Evolutionary conservation across 2,329 filamentous ascomycete genomes (phyloP), one percentile per base, ranked within the genome.

Genomic region (Huntiella abstrusa): DNA sequence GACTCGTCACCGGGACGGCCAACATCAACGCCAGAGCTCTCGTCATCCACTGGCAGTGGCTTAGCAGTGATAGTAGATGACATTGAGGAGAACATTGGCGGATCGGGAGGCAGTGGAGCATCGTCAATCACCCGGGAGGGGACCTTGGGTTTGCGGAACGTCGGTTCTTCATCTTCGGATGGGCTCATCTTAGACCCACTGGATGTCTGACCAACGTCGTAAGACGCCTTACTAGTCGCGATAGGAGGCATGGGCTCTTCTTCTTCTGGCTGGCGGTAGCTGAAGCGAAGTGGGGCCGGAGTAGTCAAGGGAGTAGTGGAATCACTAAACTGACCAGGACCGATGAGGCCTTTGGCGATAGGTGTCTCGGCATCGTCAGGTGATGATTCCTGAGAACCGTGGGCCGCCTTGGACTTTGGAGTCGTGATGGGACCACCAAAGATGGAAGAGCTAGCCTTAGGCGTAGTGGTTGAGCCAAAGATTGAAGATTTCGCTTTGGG

Each of bases 281-380:
- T 59, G 50, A 71, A 70, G 50, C 65, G 67, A 7, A 62, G 58
- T 3, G 69, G 60, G 2, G 68, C 68, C 3, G 71, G 70, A 0
- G 70, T 73, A 8, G 65, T 63, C 4, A 64, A 70, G 2, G 71
- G 70, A 1, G 70, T 73, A 2, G 65, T 67, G 2, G 64, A 66
- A 43, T 58, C 39, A 37, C 35, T 45, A 40, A 50, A 48, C 13
- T 43, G 34, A 15, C 22, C 28, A 5, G 28, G 35, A 16, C 38
- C 40, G 13, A 41, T 45, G 11, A 28, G 32, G 4, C 22, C 7
- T 33, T 34, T 48, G 10, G 41, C 19, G 11, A 41, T 43, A 3
- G 40, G 41, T 8, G 41, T 42, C 22, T 42, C 46, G 10, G 35
- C 49, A 4, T 41, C 43, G 6, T 45, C 48, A 4, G 49, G 40